phyloP scores from a whole-genome alignment of 495 filamentous ascomycete species.

The Sordaria brevicollis region DNA sequence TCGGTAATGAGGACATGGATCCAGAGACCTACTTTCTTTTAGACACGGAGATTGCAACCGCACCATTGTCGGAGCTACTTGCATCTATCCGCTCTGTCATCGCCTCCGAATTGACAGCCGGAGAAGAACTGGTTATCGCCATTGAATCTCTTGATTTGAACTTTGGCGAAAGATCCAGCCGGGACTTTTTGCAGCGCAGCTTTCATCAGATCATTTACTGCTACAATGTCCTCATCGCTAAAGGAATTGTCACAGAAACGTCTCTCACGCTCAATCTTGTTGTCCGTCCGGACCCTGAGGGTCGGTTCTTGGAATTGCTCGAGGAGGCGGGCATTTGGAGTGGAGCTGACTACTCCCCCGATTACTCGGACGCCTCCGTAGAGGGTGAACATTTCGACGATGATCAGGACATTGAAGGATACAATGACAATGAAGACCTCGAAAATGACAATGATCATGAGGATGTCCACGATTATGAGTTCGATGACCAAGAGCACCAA shows the following conservation, averaged over 20 bases:
- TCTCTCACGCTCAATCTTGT: slow-evolving; percentile 17
- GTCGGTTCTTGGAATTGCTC: slow-evolving; percentile 17
- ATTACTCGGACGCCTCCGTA: slow-evolving; percentile 1
- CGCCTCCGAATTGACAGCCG: slow-evolving; percentile 50
- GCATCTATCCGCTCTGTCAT: slow-evolving; percentile 56
- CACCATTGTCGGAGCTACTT: slow-evolving; percentile 50
- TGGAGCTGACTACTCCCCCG: not conserved
- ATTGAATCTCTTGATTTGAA: slow-evolving; percentile 59
- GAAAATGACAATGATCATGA: slow-evolving; percentile 14
- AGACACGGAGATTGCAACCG: slow-evolving; percentile 50
- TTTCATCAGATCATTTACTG: slow-evolving; percentile 37
- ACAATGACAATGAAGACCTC: slow-evolving; percentile 4
- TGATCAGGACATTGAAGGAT: not conserved
- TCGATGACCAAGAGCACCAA: not conserved
- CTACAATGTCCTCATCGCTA: slow-evolving; percentile 5
- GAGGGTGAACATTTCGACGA: slow-evolving; percentile 4
- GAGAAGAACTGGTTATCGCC: slow-evolving; percentile 60
- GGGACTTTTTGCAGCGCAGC: slow-evolving; percentile 16
- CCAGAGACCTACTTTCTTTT: slow-evolving; percentile 65
- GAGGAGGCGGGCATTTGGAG: slow-evolving; percentile 3
- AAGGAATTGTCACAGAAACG: slow-evolving; percentile 16
- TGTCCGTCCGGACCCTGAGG: slow-evolving; percentile 15
- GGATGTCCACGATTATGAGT: slow-evolving; percentile 9
- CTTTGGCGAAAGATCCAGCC: slow-evolving; percentile 45
- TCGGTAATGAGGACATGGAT: slow-evolving; percentile 54